Conservation (phyloP, 768 basidiomycete species). For the Postia placenta region DNA sequence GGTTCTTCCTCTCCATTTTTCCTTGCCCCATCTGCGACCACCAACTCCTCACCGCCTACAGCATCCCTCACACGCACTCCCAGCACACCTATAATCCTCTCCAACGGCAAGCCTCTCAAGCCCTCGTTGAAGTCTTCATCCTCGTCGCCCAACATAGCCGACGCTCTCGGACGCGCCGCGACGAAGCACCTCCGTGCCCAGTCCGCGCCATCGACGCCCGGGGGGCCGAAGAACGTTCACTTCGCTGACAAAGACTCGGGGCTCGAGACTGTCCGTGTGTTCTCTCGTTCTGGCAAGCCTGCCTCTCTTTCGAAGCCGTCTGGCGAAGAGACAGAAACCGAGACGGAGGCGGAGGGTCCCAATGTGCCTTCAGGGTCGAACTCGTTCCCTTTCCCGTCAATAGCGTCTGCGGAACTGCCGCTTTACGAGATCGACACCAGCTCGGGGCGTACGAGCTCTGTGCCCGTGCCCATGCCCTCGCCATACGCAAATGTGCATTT, state of each 20-base stretch:
- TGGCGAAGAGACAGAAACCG: conserved; percentile 39
- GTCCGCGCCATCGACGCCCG: conserved; percentile 61
- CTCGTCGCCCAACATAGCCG: conserved; percentile 42
- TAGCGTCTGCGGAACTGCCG: conserved; percentile 9
- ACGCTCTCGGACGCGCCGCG: conserved; percentile 23
- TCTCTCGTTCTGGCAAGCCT: conserved; percentile 63
- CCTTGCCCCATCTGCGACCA: conserved; percentile 11
- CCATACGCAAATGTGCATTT: conserved; percentile 30
- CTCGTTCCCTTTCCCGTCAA: conserved; percentile 18
- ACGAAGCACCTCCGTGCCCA: conserved; percentile 33
- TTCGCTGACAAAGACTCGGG: conserved; percentile 62
- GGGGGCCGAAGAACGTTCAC: conserved; percentile 75
- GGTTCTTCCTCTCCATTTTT: conserved; percentile 15
- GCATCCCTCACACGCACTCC: conserved; percentile 25
- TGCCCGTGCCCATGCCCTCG: conserved; percentile 28
- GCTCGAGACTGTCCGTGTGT: conserved; percentile 57
- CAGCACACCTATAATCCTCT: conserved; percentile 42
- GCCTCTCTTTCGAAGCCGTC: conserved; percentile 49
- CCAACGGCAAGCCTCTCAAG: conserved; percentile 84
- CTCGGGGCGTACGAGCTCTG: conserved; percentile 33
- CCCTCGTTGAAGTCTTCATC: conserved; percentile 69
- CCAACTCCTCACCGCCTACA: conserved; percentile 4
- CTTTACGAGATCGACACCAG: conserved; percentile 23
- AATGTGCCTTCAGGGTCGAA: conserved; percentile 17
- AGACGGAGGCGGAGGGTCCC: conserved; percentile 30